Evolutionary conservation across 2,329 filamentous ascomycete genomes (phyloP).

Genomic region (Penicillium sp.): DNA sequence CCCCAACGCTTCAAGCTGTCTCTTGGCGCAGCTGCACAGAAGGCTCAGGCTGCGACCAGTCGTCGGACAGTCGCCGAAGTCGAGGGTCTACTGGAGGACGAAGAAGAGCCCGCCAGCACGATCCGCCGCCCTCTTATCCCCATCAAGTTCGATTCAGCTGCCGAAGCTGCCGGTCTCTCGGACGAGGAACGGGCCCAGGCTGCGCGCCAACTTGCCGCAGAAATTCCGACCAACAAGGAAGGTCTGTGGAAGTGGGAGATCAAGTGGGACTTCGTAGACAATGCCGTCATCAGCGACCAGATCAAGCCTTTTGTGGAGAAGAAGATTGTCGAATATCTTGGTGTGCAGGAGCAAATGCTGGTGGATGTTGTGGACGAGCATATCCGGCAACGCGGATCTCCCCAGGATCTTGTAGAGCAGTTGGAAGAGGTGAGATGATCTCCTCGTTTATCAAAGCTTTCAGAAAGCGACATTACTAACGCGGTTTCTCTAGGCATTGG

Average conservation of each 20-base stretch:
- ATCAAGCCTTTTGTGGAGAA: constrained; percentile 95
- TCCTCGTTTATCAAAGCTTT: background rate
- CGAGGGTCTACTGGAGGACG: constrained; percentile 91
- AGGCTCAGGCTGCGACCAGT: constrained; percentile 60
- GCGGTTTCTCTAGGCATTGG: constrained; percentile 66
- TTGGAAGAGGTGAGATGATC: constrained; percentile 72
- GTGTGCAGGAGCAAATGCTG: constrained; percentile 93
- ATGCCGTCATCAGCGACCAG: constrained; percentile 79
- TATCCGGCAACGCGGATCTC: constrained; percentile 72
- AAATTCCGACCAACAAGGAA: constrained; percentile 85
- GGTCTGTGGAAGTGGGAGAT: constrained; percentile 92
- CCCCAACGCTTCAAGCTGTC: constrained; percentile 90
- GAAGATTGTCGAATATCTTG: constrained; percentile 96
- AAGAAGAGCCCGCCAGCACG: constrained; percentile 75
- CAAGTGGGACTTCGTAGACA: constrained; percentile 89
- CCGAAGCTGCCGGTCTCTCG: constrained; percentile 69
- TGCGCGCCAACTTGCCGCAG: constrained; percentile 78
- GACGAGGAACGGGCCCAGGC: constrained; percentile 87
- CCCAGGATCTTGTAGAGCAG: constrained; percentile 81
- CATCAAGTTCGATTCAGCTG: constrained; percentile 76
- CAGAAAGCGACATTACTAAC: constrained; percentile 37
- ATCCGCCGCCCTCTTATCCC: constrained; percentile 77
- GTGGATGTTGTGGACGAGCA: constrained; percentile 92
- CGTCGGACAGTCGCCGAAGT: constrained; percentile 89
- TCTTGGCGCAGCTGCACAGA: constrained; percentile 85